Evolutionary conservation across 1,139 yeast genomes (phyloP), one percentile per base, ranked within the genome.

Genomic region (Geotrichum cucujoidarum): DNA sequence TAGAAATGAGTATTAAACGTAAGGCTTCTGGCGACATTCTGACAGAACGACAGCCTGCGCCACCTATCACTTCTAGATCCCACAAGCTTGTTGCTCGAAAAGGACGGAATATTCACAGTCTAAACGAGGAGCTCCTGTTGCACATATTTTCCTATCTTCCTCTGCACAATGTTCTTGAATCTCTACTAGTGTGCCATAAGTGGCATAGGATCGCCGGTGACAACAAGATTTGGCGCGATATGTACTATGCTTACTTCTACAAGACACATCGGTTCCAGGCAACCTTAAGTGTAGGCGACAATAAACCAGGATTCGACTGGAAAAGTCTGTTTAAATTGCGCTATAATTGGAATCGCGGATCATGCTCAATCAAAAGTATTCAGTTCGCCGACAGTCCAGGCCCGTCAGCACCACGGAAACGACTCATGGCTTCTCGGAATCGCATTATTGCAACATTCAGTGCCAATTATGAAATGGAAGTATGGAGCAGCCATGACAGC

Each of bases 171-270:
- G 32, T 50, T 4, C 38, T 33, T 20, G 22, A 39, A 3, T 35
- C 43, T 13, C 37, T 40, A 16, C 45, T 47, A 29, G 44, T 42
- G 11, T 43, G 49, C 31, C 43, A 41, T n/a, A 44, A 34, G 27
- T 50, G 50, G 51, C 37, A 47, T 30, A 22, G 49, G 24, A 34
- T 50, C 7, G 42, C 47, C n/a, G 38, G 43, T 20, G 53, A 50
- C 25, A 50, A 50, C 35, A 41, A 45, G 35, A 50, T 47, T 17
- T 50, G 53, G 53, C 38, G 53, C 13, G 47, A 38, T 10, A 31
- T 50, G 3, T 50, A 50, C 21, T 33, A 39, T 21, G 31, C 40
- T 4, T 24, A 40, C 13, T 49, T 49, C 35, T 39, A 27, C 16
- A 38, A 33, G 22, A 49, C 40, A 29, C 41, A 41, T 10, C 38